Evolutionary conservation across 192 early-diverging fungal genomes (phyloP).

Genomic region (Coemansia sp.): DNA sequence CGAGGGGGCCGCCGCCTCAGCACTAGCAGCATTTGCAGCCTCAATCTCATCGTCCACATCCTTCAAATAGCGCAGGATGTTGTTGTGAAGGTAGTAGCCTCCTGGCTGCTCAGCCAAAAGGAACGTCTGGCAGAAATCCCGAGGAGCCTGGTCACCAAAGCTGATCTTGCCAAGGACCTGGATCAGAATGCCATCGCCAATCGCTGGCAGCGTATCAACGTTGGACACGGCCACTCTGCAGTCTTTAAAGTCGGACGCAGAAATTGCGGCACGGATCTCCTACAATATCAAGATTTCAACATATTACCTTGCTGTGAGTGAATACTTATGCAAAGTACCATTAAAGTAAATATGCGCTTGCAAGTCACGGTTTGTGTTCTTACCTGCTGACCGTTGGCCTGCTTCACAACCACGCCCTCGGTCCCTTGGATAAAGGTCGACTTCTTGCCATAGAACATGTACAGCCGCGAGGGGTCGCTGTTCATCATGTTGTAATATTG

Average conservation of each 20-base stretch:
- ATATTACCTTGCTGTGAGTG: too few relatives aligned
- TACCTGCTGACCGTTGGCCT: constrained; percentile 69
- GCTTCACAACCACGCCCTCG: constrained; percentile 71
- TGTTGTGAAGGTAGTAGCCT: constrained; percentile 92
- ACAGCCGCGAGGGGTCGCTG: constrained; percentile 74
- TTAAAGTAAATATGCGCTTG: too few relatives aligned
- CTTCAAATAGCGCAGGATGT: constrained; percentile 92
- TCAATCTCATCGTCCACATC: constrained; percentile 74
- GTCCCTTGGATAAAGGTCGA: constrained; percentile 80
- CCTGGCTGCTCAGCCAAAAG: constrained; percentile 83
- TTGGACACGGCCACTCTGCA: constrained; percentile 85
- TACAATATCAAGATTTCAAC: too few relatives aligned
- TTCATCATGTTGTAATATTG: constrained; percentile 94
- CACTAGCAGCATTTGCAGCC: constrained; percentile 11
- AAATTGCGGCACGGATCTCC: constrained; percentile 81
- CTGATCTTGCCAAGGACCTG: constrained; percentile 93
- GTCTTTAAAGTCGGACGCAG: constrained; percentile 75
- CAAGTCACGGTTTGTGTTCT: too few relatives aligned
- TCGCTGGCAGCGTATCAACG: constrained; percentile 80
- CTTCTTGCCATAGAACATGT: constrained; percentile 86
- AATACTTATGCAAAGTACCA: too few relatives aligned
- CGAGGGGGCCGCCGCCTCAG: constrained; percentile 14
- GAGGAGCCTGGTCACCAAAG: constrained; percentile 73
- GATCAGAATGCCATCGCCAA: constrained; percentile 77
- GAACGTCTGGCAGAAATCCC: constrained; percentile 92